Evolutionary conservation across 2,329 filamentous ascomycete genomes (phyloP).

Genomic region (Fusarium albosuccineum): DNA sequence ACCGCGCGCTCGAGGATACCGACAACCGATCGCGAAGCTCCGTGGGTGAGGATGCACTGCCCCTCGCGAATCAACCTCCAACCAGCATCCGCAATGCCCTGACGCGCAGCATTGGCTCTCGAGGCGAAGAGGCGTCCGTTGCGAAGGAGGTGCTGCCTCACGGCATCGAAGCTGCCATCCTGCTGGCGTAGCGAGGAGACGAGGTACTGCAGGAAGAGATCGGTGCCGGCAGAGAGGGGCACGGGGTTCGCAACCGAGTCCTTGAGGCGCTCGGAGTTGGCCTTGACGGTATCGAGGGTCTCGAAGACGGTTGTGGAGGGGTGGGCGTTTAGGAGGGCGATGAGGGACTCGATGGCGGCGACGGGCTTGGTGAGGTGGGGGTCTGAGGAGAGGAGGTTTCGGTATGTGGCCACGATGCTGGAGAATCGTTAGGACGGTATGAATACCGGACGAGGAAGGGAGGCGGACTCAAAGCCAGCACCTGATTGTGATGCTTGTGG

Average conservation of each 20-base stretch:
- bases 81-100: conserved; percentile 85
- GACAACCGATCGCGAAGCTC: conserved; percentile 86
- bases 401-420: conserved; percentile 69
- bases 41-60: conserved; percentile 88
- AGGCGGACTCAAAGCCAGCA: conserved; percentile 47
- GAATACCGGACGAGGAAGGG: neutral
- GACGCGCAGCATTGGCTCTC: conserved; percentile 85
- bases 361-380: conserved; percentile 94
- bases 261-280: conserved; percentile 82
- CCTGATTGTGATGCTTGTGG: conserved; percentile 36
- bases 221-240: conserved; percentile 91
- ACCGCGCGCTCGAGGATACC: conserved; percentile 78
- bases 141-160: conserved; percentile 84
- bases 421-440: neutral
- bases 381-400: conserved; percentile 71
- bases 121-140: conserved; percentile 90
- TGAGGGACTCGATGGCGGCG: conserved; percentile 91
- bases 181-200: conserved; percentile 77
- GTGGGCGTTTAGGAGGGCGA: conserved; percentile 84
- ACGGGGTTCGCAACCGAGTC: conserved; percentile 87
- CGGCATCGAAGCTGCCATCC: conserved; percentile 76
- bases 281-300: conserved; percentile 86
- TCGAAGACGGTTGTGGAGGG: conserved; percentile 91
- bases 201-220: conserved; percentile 95
- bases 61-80: conserved; percentile 83